A percentile compares a stretch with the other conserved stretches of the same genome.
phyloP scores from a whole-genome alignment of 371 early-diverging fungal genomes.

The Mucor piriformis region DNA sequence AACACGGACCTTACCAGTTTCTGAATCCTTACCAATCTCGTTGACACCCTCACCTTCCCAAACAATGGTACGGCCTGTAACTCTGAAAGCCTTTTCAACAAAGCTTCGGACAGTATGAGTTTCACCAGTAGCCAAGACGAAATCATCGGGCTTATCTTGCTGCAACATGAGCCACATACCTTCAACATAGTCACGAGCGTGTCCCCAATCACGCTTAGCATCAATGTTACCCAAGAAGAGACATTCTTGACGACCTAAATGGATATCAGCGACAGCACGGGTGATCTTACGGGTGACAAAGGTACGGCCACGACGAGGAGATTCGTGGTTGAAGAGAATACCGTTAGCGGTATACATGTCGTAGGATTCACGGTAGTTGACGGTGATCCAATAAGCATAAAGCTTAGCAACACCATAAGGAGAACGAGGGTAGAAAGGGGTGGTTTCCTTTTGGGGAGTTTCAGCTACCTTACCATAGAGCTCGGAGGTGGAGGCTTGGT shows the following conservation, averaged over 20 bases:
- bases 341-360: conserved; percentile 85
- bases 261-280: conserved; percentile 80
- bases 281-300: conserved; percentile 88
- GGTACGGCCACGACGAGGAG: conserved; percentile 81
- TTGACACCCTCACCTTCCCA: conserved; percentile 82
- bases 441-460: conserved; percentile 82
- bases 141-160: conserved; percentile 79
- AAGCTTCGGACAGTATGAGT: conserved; percentile 85
- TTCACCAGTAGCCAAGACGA: conserved; percentile 85
- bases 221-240: conserved; percentile 84
- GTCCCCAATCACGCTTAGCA: conserved; percentile 90
- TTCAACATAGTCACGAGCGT: conserved; percentile 85
- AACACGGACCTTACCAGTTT: conserved; percentile 70
- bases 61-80: conserved; percentile 67
- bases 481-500: conserved; percentile 85
- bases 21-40: conserved; percentile 72
- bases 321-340: conserved; percentile 88
- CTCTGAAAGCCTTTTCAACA: conserved; percentile 80
- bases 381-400: conserved; percentile 82
- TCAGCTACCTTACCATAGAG: conserved; percentile 84
- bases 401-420: conserved; percentile 88
- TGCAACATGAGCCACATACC: conserved; percentile 92
- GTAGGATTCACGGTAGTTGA: conserved; percentile 87
- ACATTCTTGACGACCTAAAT: conserved; percentile 71
- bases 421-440: conserved; percentile 87